These are phyloP conservation scores for Suillus bovinus DNA, from an alignment of 768 basidiomycete genomes.

Conservation along the genomic window DNA sequence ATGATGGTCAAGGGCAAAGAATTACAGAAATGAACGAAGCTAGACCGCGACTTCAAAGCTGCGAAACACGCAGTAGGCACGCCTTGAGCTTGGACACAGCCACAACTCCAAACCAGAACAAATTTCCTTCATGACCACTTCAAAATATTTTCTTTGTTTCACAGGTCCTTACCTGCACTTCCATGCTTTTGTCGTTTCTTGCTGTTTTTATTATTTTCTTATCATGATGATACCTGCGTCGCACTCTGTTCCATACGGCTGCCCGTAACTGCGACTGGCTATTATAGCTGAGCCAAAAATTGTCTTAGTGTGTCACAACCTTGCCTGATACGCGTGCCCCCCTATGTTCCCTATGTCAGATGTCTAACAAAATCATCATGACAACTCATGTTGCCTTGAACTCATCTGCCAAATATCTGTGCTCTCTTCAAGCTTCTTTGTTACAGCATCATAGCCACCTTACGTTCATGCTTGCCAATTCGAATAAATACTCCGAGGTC, in stretches of 20 bases:
- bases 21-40: constrained; percentile 16
- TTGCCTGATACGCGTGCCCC: background rate
- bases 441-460: background rate
- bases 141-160: too few species aligned
- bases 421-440: background rate
- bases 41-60: constrained; percentile 7
- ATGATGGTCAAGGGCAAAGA: background rate
- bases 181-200: background rate
- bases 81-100: constrained; percentile 23
- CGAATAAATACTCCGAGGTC: background rate
- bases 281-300: background rate
- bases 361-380: background rate
- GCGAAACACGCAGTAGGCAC: constrained; percentile 23
- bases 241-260: background rate
- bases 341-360: background rate
- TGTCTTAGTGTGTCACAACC: background rate
- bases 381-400: background rate
- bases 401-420: background rate
- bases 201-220: background rate
- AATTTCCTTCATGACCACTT: too few species aligned
- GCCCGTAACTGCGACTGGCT: background rate
- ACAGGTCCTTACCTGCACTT: too few species aligned
- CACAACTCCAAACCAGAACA: constrained; percentile 18
- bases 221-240: background rate
- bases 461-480: background rate